Conservation (phyloP, 352 stramenopile genomes). For the Phytophthora macrochlamydospora region DNA sequence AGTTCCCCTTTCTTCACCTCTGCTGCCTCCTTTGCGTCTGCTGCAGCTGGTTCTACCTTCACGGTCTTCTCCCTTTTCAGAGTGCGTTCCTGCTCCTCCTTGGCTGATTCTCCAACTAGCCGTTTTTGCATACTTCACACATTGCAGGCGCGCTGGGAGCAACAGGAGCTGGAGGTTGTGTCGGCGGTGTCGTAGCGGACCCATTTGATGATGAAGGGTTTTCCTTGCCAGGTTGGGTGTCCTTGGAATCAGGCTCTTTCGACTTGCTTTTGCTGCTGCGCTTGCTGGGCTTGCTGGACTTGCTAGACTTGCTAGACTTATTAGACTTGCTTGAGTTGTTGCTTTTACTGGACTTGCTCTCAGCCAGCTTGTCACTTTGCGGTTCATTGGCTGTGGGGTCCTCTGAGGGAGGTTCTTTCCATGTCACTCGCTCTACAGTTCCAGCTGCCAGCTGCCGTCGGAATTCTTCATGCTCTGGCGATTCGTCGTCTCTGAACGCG, state of each 20-base stretch:
- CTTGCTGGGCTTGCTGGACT: slow-evolving; percentile 26
- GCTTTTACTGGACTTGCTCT: slow-evolving; percentile 33
- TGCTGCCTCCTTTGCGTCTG: slow-evolving; percentile 31
- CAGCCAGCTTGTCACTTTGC: slow-evolving; percentile 13
- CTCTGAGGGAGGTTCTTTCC: slow-evolving; percentile 65
- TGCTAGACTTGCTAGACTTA: slow-evolving; percentile 35
- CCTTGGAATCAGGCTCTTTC: slow-evolving; percentile 20
- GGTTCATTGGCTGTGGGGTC: slow-evolving; percentile 19
- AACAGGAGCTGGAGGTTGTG: slow-evolving; percentile 19
- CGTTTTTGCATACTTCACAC: slow-evolving; percentile 72
- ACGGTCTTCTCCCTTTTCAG: slow-evolving; percentile 40
- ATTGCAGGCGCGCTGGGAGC: slow-evolving; percentile 41
- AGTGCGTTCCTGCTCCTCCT: slow-evolving; percentile 26
- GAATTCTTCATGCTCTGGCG: slow-evolving; percentile 63
- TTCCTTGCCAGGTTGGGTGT: slow-evolving; percentile 20
- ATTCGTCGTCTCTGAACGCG: slow-evolving; percentile 55
- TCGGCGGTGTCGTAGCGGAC: slow-evolving; percentile 18
- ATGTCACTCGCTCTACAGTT: slow-evolving; percentile 76
- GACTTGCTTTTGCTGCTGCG: slow-evolving; percentile 31
- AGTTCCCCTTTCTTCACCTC: slow-evolving; percentile 36
- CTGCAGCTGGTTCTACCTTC: slow-evolving; percentile 34
- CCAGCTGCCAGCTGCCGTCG: slow-evolving; percentile 65
- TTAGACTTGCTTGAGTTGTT: slow-evolving; percentile 35
- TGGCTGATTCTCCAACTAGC: slow-evolving; percentile 42
- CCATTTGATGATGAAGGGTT: slow-evolving; percentile 21